phyloP scores from a whole-genome alignment of 768 basidiomycete genomes.

The Leccinum obscurum region DNA sequence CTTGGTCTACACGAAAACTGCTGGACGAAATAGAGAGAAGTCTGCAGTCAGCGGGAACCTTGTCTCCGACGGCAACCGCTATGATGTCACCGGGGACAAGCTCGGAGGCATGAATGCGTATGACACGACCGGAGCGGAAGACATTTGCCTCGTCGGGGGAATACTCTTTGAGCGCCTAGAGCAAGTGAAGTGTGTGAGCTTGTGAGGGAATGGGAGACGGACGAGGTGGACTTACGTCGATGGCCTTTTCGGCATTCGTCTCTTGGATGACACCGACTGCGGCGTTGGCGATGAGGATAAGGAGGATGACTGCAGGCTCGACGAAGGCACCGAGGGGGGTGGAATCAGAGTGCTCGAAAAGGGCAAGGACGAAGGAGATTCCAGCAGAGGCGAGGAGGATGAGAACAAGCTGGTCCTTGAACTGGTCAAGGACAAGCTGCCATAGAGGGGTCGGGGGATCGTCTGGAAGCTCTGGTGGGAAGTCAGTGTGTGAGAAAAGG shows the following conservation, averaged over 20 bases:
- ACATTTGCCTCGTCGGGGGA: slow-evolving; percentile 96
- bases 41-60: slow-evolving; percentile 92
- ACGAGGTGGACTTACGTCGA: slow-evolving; percentile 69
- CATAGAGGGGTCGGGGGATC: slow-evolving; percentile 89
- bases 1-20: slow-evolving; percentile 94
- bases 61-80: slow-evolving; percentile 89
- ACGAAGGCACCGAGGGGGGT: slow-evolving; percentile 84
- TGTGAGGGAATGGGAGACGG: background rate
- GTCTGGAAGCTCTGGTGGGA: slow-evolving; percentile 78
- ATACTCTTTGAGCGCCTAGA: slow-evolving; percentile 92
- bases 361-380: slow-evolving; percentile 88
- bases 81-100: slow-evolving; percentile 96
- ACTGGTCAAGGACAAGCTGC: slow-evolving; percentile 97
- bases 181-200: background rate
- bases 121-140: slow-evolving; percentile 66
- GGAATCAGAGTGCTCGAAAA: slow-evolving; percentile 77
- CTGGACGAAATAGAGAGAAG: slow-evolving; percentile 88
- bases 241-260: slow-evolving; percentile 93
- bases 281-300: slow-evolving; percentile 97
- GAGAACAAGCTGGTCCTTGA: slow-evolving; percentile 97
- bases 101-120: slow-evolving; percentile 79
- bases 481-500: slow-evolving; percentile 1
- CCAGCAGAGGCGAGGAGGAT: slow-evolving; percentile 94
- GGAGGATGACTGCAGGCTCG: slow-evolving; percentile 91
- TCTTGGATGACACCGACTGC: slow-evolving; percentile 97